Evolutionary conservation across 2,329 filamentous ascomycete species (phyloP), one percentile per base, ranked within the genome.

Genomic region (Penicillium sumatraense): DNA sequence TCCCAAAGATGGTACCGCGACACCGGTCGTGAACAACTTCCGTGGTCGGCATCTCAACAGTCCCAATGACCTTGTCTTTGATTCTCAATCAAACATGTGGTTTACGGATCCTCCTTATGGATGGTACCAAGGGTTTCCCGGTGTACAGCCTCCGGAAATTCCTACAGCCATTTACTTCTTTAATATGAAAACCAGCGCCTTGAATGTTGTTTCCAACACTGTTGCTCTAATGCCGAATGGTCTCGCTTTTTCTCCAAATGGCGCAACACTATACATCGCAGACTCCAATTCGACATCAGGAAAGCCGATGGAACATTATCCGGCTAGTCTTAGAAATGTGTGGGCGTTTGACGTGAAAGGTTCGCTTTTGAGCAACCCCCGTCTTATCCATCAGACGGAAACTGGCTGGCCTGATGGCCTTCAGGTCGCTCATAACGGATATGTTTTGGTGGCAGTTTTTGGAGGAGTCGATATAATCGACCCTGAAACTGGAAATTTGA

Each of bases 381-480:
- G 56, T 2, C 18, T 58, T 4, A 27, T 55, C 9, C 27, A 53
- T 41, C 49, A 52, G 11, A 53, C 49, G 2, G 56, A 58, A 29
- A 50, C 31, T 36, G 56, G 56, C 10, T 56, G 56, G 56, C 56
- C 49, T 20, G 56, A 58, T 51, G 53, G 56, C 14, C 20, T 58
- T 4, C 56, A 58, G 20, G 56, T 56, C n/a, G 48, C 52, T 0
- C 33, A n/a, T 11, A 49, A 48, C 16, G 56, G 56, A 24, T 56
- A 56, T 20, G 1, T 58, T 2, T 14, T 58, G 8, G 33, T 56
- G 5, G 53, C 56, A 38, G 53, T 47, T 8, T 26, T 56, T 27
- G 56, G 56, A 27, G 56, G 56, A n/a, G 52, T 58, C 7, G 56
- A 58, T 50, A 20, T 58, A 10, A 23, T 58, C 26, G 53, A 56